phyloP scores from a whole-genome alignment of 139 green algal genomes.

The Tetratostichococcus sp. region DNA sequence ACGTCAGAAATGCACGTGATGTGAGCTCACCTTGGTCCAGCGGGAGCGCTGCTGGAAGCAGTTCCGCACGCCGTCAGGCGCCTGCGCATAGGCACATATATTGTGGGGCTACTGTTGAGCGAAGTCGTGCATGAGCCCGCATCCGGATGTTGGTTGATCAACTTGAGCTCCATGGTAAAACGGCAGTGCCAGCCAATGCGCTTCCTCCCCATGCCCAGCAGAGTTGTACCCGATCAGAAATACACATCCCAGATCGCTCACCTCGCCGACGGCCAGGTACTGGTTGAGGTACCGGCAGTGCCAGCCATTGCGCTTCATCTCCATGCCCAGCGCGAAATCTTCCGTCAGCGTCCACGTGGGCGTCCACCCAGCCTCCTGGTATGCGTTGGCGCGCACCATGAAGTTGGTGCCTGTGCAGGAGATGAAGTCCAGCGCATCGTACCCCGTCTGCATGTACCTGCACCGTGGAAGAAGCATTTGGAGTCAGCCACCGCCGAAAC shows the following conservation, averaged over 20 bases:
- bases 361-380: constrained; percentile 60
- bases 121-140: too few species aligned
- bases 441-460: constrained; percentile 42
- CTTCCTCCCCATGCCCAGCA: too few species aligned
- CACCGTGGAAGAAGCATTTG: too few species aligned
- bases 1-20: too few species aligned
- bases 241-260: neutral
- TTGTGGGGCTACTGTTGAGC: too few species aligned
- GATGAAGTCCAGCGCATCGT: constrained; percentile 57
- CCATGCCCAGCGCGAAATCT: constrained; percentile 69
- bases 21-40: constrained; percentile 70
- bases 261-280: constrained; percentile 71
- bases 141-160: too few species aligned
- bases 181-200: too few species aligned
- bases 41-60: constrained; percentile 80
- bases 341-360: constrained; percentile 74
- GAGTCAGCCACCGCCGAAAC: too few species aligned
- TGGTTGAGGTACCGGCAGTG: constrained; percentile 61
- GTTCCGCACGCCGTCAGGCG: constrained; percentile 74
- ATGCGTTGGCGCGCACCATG: constrained; percentile 55
- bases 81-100: constrained; percentile 4
- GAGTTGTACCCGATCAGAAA: too few species aligned
- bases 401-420: constrained; percentile 74
- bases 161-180: too few species aligned
- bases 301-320: constrained; percentile 56